Evolutionary conservation across 2,329 filamentous ascomycete species (phyloP), one percentile per base, ranked within the genome.

Genomic region (Cryphonectria parasitica): DNA sequence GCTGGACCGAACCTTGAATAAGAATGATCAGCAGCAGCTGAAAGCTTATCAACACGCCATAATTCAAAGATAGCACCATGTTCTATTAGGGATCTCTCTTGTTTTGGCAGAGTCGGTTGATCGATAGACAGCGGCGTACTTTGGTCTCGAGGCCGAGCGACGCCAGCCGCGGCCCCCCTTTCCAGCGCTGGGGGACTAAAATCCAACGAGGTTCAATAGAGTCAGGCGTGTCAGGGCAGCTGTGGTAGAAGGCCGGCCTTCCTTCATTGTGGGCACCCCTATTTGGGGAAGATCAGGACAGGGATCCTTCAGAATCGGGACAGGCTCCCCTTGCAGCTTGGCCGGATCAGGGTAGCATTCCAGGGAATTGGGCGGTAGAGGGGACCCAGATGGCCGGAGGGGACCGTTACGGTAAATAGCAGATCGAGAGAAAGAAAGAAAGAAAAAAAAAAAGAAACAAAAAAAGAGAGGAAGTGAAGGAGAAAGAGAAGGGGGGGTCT

Each of bases 271-370:
- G 52, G 61, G 25, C 39, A 10, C 36, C 22, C 45, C 45, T 49
- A 43, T 64, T 52, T 31, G 62, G 62, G 62, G 8, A 31, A 45
- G 41, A 31, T n/a, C 41, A 34, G 15, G 39, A 31, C 62, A 64
- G 62, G 62, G 62, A 43, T 64, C 62, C 41, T 49, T 64, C 62
- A 34, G 43, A 49, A 64, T 64, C 7, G 62, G 62, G 62, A 64
- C 28, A 19, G 58, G 58, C 34, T 22, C 58, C 8, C 31, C 58
- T 39, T 19, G 58, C 34, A 61, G 31, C 25, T 31, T 39, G 58
- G 31, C 58, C 58, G 58, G 31, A 61, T 61, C 31, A 36, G 31
- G 58, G 58, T 61, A 39, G 17, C 31, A 39, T 61, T n/a, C 22
- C 25, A 28, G 8, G 13, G 52, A 3, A 28, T 10, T n/a, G 52